A percentile compares a stretch with the other conserved stretches of the same genome.
These are phyloP conservation scores for Prunus kanzakura DNA, from an alignment of 306 rosid genomes.

Conservation along the genomic window DNA sequence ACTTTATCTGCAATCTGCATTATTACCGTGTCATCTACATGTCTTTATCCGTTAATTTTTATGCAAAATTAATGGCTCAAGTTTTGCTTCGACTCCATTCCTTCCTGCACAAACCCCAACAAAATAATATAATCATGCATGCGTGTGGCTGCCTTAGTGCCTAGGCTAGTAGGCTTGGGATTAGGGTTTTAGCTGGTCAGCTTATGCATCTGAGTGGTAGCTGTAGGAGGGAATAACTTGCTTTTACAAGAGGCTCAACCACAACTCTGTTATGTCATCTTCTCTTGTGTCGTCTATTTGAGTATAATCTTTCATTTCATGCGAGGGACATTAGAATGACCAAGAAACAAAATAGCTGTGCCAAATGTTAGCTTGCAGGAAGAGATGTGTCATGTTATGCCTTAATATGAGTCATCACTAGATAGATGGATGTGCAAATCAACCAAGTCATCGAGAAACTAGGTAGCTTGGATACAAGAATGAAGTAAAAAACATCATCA, in stretches of 20 bases:
- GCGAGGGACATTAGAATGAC: too few relatives aligned
- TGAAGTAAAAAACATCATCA: slow-evolving; percentile 19
- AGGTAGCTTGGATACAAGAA: slow-evolving; percentile 29
- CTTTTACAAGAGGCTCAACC: too few relatives aligned
- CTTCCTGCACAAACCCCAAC: not conserved
- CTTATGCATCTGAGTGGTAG: too few relatives aligned
- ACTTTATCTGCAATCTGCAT: not conserved
- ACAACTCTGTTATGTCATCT: too few relatives aligned
- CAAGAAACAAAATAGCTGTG: too few relatives aligned
- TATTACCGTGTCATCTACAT: not conserved
- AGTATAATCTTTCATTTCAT: too few relatives aligned
- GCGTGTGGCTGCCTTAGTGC: not conserved
- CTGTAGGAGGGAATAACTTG: too few relatives aligned
- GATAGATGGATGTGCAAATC: not conserved
- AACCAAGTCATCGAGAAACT: slow-evolving; percentile 1
- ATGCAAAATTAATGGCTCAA: not conserved
- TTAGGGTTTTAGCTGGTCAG: not conserved
- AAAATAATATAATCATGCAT: not conserved
- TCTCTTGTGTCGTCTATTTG: not conserved
- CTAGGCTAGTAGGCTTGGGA: not conserved
- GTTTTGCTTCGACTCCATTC: not conserved
- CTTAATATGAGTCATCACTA: not conserved
- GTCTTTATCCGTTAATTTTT: too few relatives aligned
- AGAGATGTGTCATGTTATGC: not conserved
- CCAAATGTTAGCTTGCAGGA: not conserved